Percentiles rank a stretch among this genome's conserved stretches.
Conservation (phyloP, 129 eudicot species). For the Lactuca sativa region DNA sequence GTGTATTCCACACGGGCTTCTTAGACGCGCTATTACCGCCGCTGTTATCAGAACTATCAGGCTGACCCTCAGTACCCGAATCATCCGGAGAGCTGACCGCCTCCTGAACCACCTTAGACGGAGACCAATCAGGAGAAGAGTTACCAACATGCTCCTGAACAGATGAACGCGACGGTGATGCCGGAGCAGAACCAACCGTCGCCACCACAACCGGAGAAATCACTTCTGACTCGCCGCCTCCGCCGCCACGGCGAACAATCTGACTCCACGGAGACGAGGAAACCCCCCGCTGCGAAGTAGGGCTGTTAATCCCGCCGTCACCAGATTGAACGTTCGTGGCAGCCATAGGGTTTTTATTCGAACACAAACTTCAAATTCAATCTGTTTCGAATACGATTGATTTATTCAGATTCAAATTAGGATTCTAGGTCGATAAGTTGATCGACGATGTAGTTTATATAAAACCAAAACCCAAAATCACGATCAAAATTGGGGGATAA, state of each 20-base stretch:
- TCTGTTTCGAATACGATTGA: conserved; percentile 14
- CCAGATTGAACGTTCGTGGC: conserved; percentile 37
- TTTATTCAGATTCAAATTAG: conserved; percentile 26
- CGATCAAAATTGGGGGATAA: conserved; percentile 25
- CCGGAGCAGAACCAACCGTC: conserved; percentile 22
- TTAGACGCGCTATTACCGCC: conserved; percentile 37
- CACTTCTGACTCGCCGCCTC: conserved; percentile 33
- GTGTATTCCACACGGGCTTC: conserved; percentile 78
- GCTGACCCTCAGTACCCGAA: conserved; percentile 27
- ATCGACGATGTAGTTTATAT: conserved; percentile 14
- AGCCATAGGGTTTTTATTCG: conserved; percentile 38
- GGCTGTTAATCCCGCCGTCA: conserved; percentile 27
- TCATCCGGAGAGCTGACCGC: conserved; percentile 26
- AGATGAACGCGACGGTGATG: conserved; percentile 30
- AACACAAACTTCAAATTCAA: conserved; percentile 13
- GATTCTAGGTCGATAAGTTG: conserved; percentile 28
- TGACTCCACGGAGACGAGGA: conserved; percentile 47
- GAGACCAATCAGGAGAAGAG: conserved; percentile 27
- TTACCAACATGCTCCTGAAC: conserved; percentile 22
- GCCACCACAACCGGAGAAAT: conserved; percentile 20
- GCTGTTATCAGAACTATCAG: conserved; percentile 30
- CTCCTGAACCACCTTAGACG: conserved; percentile 30
- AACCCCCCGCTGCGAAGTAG: conserved; percentile 27
- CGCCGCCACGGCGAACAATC: conserved; percentile 45
- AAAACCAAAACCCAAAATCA: conserved; percentile 18